phyloP scores from a whole-genome alignment of 176 grass and related monocot species.

The Musa beccarii region DNA sequence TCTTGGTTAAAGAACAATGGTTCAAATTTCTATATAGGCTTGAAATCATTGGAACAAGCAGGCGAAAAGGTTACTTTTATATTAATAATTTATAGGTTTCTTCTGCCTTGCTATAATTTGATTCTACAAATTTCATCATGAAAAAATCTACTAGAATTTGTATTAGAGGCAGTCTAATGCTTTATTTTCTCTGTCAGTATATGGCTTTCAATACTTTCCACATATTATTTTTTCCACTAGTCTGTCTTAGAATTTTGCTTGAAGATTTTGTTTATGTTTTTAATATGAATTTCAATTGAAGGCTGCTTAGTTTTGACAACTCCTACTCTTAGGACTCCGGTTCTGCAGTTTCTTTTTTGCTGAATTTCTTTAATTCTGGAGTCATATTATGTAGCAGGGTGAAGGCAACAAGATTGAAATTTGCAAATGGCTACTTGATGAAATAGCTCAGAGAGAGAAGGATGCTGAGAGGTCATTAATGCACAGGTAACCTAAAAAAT shows the following conservation, averaged over 20 bases:
- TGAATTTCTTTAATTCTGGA: background rate
- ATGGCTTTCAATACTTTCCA: background rate
- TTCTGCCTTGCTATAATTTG: background rate
- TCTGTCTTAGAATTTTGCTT: background rate
- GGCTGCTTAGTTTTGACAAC: background rate
- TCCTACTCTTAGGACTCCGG: background rate
- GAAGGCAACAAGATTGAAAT: background rate
- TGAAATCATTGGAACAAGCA: constrained; percentile 6
- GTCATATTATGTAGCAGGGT: background rate
- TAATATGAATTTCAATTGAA: background rate
- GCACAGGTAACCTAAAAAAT: constrained; percentile 3
- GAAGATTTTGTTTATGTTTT: background rate
- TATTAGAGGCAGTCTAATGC: background rate
- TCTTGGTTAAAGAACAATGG: constrained; percentile 19
- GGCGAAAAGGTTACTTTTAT: background rate
- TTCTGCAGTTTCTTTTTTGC: background rate
- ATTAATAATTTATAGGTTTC: background rate
- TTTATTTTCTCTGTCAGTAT: background rate
- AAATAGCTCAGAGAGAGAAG: constrained; percentile 17
- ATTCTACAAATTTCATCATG: background rate
- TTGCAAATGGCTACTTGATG: constrained; percentile 19
- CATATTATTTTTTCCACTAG: background rate
- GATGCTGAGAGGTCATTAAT: constrained; percentile 21
- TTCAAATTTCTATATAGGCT: constrained; percentile 15
- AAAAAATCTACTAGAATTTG: background rate